Evolutionary conservation across 345 rosid genomes (phyloP).

Genomic region (Sisymbrium altissimum): DNA sequence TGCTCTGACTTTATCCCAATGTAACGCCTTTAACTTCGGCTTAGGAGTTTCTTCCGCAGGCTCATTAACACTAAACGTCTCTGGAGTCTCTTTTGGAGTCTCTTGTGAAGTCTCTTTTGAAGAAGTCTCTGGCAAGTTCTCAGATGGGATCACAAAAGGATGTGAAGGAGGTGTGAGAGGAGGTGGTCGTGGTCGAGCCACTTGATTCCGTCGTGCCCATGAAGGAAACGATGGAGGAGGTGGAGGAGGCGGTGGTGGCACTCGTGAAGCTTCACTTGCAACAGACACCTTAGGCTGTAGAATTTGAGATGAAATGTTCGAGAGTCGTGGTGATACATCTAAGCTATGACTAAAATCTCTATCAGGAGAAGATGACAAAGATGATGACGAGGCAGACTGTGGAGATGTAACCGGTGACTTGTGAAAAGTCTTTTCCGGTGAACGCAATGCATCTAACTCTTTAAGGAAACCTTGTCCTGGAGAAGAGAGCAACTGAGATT

Average conservation of each 20-base stretch:
- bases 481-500: conserved; percentile 36
- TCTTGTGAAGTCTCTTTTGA: conserved; percentile 3
- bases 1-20: conserved; percentile 97
- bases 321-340: conserved; percentile 37
- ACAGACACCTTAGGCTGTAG: conserved; percentile 25
- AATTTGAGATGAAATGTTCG: conserved; percentile 31
- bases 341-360: conserved; percentile 34
- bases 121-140: conserved; percentile 14
- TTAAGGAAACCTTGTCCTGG: conserved; percentile 30
- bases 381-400: conserved; percentile 30
- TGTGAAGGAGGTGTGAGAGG: conserved; percentile 62
- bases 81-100: conserved; percentile 11
- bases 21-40: conserved; percentile 79
- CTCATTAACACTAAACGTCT: conserved; percentile 8
- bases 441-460: conserved; percentile 34
- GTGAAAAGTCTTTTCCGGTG: conserved; percentile 45
- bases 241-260: conserved; percentile 34
- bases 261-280: not conserved
- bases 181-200: conserved; percentile 48
- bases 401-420: conserved; percentile 22
- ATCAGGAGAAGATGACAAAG: conserved; percentile 40
- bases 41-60: conserved; percentile 48
- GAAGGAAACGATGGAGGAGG: conserved; percentile 35
- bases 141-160: conserved; percentile 56
- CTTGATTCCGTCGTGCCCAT: conserved; percentile 36